Conservation (phyloP, 306 rosid species). For the Dryas drummondii region DNA sequence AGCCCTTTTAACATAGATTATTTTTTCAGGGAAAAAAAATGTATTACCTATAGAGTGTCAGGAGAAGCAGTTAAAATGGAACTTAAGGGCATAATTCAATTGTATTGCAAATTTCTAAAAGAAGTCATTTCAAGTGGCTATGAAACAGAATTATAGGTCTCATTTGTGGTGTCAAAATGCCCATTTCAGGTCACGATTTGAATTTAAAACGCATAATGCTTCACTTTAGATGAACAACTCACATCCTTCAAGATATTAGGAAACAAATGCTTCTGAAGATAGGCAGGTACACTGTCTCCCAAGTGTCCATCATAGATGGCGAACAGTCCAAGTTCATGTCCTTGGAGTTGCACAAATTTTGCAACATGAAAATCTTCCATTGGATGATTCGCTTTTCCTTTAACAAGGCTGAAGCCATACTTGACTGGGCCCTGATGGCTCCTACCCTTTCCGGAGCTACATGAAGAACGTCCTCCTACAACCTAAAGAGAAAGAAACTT, state of each 20-base stretch:
- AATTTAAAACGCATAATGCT: conserved; percentile 3
- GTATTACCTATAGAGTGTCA: background rate
- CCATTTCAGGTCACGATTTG: conserved; percentile 9
- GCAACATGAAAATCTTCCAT: conserved; percentile 73
- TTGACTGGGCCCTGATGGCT: conserved; percentile 56
- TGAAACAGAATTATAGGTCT: conserved; percentile 12
- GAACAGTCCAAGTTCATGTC: too few species aligned
- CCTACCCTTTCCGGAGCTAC: conserved; percentile 79
- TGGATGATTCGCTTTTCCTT: conserved; percentile 90
- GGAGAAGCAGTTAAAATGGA: background rate
- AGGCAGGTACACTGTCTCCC: too few species aligned
- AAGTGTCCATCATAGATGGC: too few species aligned
- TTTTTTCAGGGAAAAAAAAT: background rate
- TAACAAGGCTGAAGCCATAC: conserved; percentile 81
- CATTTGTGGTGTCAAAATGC: conserved; percentile 14
- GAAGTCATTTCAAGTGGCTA: background rate
- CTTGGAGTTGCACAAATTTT: too few species aligned
- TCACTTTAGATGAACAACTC: conserved; percentile 36
- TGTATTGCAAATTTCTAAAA: background rate
- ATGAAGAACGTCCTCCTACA: conserved; percentile 68
- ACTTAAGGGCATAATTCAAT: too few species aligned
- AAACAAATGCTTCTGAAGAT: too few species aligned
- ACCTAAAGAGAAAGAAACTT: conserved; percentile 32
- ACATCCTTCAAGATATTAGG: too few species aligned
- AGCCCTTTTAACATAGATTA: background rate